phyloP scores from a whole-genome alignment of 495 filamentous ascomycete genomes.

The Letharia lupina region DNA sequence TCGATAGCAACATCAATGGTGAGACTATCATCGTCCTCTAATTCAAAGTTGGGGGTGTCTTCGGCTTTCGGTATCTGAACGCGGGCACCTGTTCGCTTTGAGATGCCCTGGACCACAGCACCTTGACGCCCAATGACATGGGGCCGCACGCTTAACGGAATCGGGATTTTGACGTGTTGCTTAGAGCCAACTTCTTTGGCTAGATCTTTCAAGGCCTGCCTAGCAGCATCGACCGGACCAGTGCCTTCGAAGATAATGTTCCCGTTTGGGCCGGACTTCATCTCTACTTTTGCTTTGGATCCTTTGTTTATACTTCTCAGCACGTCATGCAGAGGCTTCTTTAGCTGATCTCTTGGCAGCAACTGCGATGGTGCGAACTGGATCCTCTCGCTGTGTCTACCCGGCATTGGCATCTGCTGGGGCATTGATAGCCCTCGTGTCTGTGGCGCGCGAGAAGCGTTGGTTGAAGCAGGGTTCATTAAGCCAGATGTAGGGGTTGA shows the following conservation, averaged over 20 bases:
- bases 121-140: slow-evolving; percentile 90
- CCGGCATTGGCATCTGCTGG: slow-evolving; percentile 60
- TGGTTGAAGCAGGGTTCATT: slow-evolving; percentile 45
- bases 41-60: slow-evolving; percentile 39
- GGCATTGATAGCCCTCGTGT: slow-evolving; percentile 34
- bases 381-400: slow-evolving; percentile 68
- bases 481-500: slow-evolving; percentile 52
- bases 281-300: slow-evolving; percentile 76
- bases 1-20: slow-evolving; percentile 81
- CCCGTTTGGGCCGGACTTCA: slow-evolving; percentile 57
- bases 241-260: slow-evolving; percentile 69
- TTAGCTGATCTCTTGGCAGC: slow-evolving; percentile 63
- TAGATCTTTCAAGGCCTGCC: slow-evolving; percentile 77
- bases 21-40: slow-evolving; percentile 66
- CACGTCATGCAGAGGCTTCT: slow-evolving; percentile 72
- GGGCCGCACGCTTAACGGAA: slow-evolving; percentile 72
- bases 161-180: slow-evolving; percentile 65
- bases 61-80: slow-evolving; percentile 81
- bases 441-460: slow-evolving; percentile 27
- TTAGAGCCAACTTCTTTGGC: slow-evolving; percentile 76
- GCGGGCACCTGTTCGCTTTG: slow-evolving; percentile 73
- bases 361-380: slow-evolving; percentile 63
- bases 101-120: slow-evolving; percentile 77
- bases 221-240: slow-evolving; percentile 66
- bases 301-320: slow-evolving; percentile 79